Base-by-base conservation (phyloP, 2,329 filamentous ascomycete genomes). In the Teratosphaeria zuluensis region DNA sequence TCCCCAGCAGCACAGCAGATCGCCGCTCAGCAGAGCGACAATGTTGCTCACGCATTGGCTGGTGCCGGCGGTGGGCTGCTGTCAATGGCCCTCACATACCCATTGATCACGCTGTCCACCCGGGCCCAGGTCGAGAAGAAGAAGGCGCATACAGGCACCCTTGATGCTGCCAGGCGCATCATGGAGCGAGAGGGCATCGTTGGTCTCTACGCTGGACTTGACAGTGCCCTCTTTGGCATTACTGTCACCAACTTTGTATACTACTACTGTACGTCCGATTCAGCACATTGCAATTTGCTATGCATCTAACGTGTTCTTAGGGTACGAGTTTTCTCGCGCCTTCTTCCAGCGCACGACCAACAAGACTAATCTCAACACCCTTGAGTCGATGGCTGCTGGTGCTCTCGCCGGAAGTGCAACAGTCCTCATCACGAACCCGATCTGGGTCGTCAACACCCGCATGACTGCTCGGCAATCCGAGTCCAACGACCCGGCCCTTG, bases 221-320 rank as follows among this genome's bases (percentile, higher is more conserved):
- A 95, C 74, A 95, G 89, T 62, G 94, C 94, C 56, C 81, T 99
- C 53, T 96, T 99, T 75, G 94, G 94, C 73, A 97, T 99, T 79
- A 94, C 89, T 75, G 87, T 99, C 67, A 99, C 94, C 68, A 99
- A 99, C 80, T 99, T 99, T 73, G 92, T 99, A 54, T 99, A 99
- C 81, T 99, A 99, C 79, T 99, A 97, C 81, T 99, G 90, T 80
- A 65, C 35, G 71, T 61, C 21, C 28, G 54, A 12, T 3, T n/a
- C 35, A 54, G 12, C 24, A 16, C 12, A 28, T 30, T 53, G 8
- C n/a, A 33, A 19, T 5, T 14, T 6, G 52, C 4, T n/a, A 31
- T 24, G 52, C 19, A 31, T 16, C 52, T 53, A 8, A 31, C 8
- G 4, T 16, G 4, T 53, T 3, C 30, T 30, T 53, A 81, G 79